Evolutionary conservation across 495 filamentous ascomycete species (phyloP), one percentile per base, ranked within the genome.

Genomic region (Aspergillus ellipticus): DNA sequence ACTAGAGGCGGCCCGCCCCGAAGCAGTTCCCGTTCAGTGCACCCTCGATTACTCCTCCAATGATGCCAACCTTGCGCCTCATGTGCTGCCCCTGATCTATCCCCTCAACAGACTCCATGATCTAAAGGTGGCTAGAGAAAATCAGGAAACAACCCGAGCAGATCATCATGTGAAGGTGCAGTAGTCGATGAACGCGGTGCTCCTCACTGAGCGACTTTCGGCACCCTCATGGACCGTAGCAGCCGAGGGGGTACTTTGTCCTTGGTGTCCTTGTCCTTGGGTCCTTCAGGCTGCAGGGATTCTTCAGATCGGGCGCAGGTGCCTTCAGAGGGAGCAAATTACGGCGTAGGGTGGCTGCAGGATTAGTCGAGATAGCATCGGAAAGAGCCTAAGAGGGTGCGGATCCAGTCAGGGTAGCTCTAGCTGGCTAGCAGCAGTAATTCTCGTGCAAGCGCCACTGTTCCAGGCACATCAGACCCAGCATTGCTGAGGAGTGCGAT

Each of bases 1-100:
- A 28, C 45, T 48, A 48, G 45, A 53, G 41, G 50, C 50, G 50
- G 50, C 50, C 50, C 50, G 50, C 50, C 31, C 50, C 50, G 50
- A 53, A 53, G 50, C 37, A 41, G 31, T 53, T 41, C 20, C 50
- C 35, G 37, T 51, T 51, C 33, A 51, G 49, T 51, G 26, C 49
- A 51, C 49, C 21, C 11, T 39, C 35, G 11, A n/a, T 39, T 28
- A 28, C 35, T n/a, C 6, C 3, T 39, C 35, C 35, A 39, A 39
- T n/a, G 11, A 7, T 28, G 11, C 20, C 19, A 6, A 6, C 43
- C 43, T 24, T 19, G 17, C 43, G 43, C 43, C 20, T 47, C 43
- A 22, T 19, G 9, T n/a, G 20, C 13, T 28, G 19, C 43, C 24
- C 16, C 43, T 21, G 20, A 47, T 21, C 10, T 7, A 28, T 28